Evolutionary conservation across 1,284 basidiomycete genomes (phyloP), one percentile per base, ranked within the genome.

Genomic region (Ustilago nuda): DNA sequence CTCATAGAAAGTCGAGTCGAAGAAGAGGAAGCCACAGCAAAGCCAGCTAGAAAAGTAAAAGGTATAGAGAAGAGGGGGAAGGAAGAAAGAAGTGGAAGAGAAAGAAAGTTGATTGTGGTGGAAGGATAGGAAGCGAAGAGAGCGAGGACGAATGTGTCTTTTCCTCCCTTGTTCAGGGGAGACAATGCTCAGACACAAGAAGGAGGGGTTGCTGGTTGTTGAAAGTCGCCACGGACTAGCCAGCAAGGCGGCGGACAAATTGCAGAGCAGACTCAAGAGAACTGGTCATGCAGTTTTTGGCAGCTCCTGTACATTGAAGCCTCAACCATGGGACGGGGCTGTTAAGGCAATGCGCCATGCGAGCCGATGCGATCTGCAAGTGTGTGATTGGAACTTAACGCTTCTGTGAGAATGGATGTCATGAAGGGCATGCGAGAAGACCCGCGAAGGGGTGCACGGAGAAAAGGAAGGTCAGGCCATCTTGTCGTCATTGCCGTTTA

Each of bases 21-120:
- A 50, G 19, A 19, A 15, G 46, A 41, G 36, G 50, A 35, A 15
- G 43, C 39, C 6, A 39, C 19, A 32, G 58, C 55, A 71, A 58
- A 57, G 57, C 61, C 53, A 64, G 53, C 52, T 60, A 46, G 54
- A 54, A 52, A 54, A 56, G 53, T 19, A 13, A 35, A 60, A 23
- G 43, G 55, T 52, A 51, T 58, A 30, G 60, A 66, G 66, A 61
- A 23, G 13, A 33, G 56, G 55, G 35, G 9, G 30, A 27, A 36
- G 48, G 19, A 36, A 56, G 19, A 35, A 45, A 41, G 46, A 58
- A 32, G 37, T 36, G 23, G 54, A 19, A 43, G 30, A 56, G 57
- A 50, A 19, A 33, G 36, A 46, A 53, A 58, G 45, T 27, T 52
- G 72, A 52, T 70, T 63, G 66, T 74, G 72, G 72, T 74, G 41